Conservation (phyloP, 208 protist species). For the Borovskyia barvae region DNA sequence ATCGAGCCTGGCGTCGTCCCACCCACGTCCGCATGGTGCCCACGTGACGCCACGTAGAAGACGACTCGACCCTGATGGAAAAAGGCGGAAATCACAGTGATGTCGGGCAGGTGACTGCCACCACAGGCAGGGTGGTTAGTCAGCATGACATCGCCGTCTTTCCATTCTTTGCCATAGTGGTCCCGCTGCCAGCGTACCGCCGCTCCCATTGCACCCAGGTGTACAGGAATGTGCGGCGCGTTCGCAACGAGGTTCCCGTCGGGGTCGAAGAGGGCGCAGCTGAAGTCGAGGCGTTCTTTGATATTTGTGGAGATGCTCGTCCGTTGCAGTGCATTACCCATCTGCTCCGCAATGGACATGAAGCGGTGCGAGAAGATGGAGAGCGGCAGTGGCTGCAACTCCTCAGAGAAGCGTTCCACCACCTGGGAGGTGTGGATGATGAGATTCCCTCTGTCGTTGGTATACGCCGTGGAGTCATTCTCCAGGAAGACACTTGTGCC, state of each 20-base stretch:
- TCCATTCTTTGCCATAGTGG: conserved; percentile 54
- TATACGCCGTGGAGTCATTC: conserved; percentile 61
- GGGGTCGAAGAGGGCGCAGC: conserved; percentile 86
- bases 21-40: conserved; percentile 97
- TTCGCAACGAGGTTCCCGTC: conserved; percentile 95
- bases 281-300: conserved; percentile 94
- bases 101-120: conserved; percentile 95
- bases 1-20: conserved; percentile 94
- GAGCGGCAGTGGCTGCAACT: conserved; percentile 80
- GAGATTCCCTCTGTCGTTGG: conserved; percentile 81
- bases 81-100: conserved; percentile 95
- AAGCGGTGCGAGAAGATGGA: conserved; percentile 95
- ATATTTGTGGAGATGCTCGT: conserved; percentile 96
- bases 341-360: conserved; percentile 98
- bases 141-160: conserved; percentile 91
- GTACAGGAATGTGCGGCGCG: conserved; percentile 96
- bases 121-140: conserved; percentile 94
- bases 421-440: conserved; percentile 56
- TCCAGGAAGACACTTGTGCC: conserved; percentile 93
- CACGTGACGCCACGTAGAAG: conserved; percentile 94
- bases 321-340: conserved; percentile 94
- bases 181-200: conserved; percentile 86
- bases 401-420: conserved; percentile 42
- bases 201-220: conserved; percentile 94
- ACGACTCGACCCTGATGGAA: conserved; percentile 51